A percentile compares a stretch with the other conserved stretches of the same genome.
These are phyloP conservation scores for Globomyces pollinis-pini DNA, from an alignment of 192 early-diverging fungal genomes.

Conservation along the genomic window DNA sequence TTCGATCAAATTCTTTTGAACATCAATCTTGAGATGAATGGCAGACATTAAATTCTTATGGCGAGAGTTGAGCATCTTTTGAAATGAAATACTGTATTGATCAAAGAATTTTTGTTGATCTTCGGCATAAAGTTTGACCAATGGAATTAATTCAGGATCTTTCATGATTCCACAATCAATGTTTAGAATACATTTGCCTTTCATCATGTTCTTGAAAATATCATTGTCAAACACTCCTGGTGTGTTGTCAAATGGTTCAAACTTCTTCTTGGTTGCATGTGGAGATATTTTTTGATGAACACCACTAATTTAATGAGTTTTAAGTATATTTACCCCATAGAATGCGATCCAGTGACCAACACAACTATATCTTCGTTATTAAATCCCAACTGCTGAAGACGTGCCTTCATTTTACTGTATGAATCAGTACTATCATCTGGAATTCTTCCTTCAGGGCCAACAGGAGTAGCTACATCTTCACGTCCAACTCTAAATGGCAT, in stretches of 20 bases:
- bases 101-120: constrained; percentile 16
- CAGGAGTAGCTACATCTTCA: background rate
- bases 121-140: constrained; percentile 6
- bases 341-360: constrained; percentile 19
- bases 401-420: background rate
- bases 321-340: constrained; percentile 15
- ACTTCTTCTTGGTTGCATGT: constrained; percentile 13
- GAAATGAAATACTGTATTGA: constrained; percentile 18
- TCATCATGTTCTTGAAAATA: constrained; percentile 23
- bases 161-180: constrained; percentile 23
- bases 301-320: background rate
- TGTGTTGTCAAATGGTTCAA: constrained; percentile 26
- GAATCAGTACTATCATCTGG: background rate
- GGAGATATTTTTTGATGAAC: constrained; percentile 14
- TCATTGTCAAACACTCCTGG: constrained; percentile 33
- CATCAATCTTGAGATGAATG: background rate
- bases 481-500: constrained; percentile 17
- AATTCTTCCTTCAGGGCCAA: background rate
- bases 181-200: constrained; percentile 15
- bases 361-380: constrained; percentile 18
- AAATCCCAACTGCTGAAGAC: constrained; percentile 7
- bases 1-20: background rate
- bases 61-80: constrained; percentile 12
- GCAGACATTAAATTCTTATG: background rate
- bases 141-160: constrained; percentile 12